These are phyloP conservation scores for Fusarium sororula DNA, from an alignment of 2,329 filamentous ascomycete genomes.

Conservation along the genomic window DNA sequence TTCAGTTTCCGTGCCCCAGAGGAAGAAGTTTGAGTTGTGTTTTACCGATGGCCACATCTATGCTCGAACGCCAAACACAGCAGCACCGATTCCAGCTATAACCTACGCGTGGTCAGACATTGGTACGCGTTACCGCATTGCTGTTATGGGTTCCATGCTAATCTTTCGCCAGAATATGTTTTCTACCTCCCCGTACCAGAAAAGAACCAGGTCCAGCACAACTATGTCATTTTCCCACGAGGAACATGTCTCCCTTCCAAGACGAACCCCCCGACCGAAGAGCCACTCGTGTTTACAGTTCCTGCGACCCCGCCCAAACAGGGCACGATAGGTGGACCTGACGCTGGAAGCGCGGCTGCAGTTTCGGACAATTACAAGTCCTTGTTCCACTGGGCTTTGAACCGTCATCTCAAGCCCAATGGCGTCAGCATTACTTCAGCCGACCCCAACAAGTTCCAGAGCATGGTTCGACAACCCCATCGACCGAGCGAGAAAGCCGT, in stretches of 20 bases:
- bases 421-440: constrained; percentile 59
- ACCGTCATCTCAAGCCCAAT: constrained; percentile 60
- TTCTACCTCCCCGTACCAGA: constrained; percentile 73
- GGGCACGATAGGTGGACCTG: constrained; percentile 62
- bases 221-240: constrained; percentile 70
- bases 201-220: constrained; percentile 71
- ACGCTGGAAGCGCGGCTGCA: constrained; percentile 58
- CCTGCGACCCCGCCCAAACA: constrained; percentile 68
- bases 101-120: constrained; percentile 70
- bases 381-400: constrained; percentile 69
- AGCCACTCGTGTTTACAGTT: constrained; percentile 73
- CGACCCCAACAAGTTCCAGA: constrained; percentile 66
- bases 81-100: constrained; percentile 61
- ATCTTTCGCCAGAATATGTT: constrained; percentile 59
- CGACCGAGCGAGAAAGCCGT: constrained; percentile 70
- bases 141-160: background rate
- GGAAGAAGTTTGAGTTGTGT: constrained; percentile 74
- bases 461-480: constrained; percentile 64
- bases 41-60: constrained; percentile 69
- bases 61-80: constrained; percentile 62
- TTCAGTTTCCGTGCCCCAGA: constrained; percentile 71
- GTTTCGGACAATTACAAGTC: constrained; percentile 68
- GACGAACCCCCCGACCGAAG: constrained; percentile 53
- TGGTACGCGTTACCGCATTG: constrained; percentile 53
- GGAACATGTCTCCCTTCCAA: constrained; percentile 63